phyloP scores from a whole-genome alignment of 1,284 basidiomycete genomes.

The Chalciporus sp. region DNA sequence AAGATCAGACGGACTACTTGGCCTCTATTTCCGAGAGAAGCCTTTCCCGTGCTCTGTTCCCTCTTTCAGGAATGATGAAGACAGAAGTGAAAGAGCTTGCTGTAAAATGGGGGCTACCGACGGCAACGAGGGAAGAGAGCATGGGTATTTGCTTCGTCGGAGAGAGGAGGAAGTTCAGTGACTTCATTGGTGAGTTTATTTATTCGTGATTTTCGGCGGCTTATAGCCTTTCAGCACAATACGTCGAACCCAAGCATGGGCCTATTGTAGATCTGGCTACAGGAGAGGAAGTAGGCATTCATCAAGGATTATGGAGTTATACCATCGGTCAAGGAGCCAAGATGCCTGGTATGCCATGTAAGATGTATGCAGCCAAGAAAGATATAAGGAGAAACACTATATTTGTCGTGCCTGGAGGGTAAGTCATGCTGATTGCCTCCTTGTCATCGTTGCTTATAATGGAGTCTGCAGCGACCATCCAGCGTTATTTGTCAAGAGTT shows the following conservation, averaged over 20 bases:
- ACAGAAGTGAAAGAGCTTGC: conserved; percentile 81
- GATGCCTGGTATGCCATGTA: conserved; percentile 61
- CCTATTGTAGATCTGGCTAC: conserved; percentile 63
- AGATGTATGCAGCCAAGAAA: conserved; percentile 81
- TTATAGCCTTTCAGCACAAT: conserved; percentile 59
- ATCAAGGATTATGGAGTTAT: conserved; percentile 84
- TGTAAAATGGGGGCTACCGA: conserved; percentile 64
- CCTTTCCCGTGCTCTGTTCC: conserved; percentile 76
- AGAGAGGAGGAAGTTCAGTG: conserved; percentile 71
- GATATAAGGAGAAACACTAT: conserved; percentile 63
- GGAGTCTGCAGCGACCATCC: conserved; percentile 57
- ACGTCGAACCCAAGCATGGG: conserved; percentile 70
- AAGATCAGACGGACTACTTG: conserved; percentile 96
- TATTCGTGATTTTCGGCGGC: conserved; percentile 7
- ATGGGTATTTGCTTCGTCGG: conserved; percentile 99
- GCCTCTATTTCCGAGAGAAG: conserved; percentile 72
- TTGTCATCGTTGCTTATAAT: background rate
- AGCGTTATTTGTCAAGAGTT: conserved; percentile 52
- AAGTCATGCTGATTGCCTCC: conserved; percentile 31
- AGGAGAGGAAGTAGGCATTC: conserved; percentile 60
- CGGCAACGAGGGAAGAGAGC: conserved; percentile 81
- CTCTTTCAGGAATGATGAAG: conserved; percentile 72
- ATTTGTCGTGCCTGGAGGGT: conserved; percentile 78
- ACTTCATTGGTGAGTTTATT: conserved; percentile 66
- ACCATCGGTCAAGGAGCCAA: conserved; percentile 85